Evolutionary conservation across 31 red algal genomes (phyloP).

Genomic region (Pterothamnion heteromorphum): DNA sequence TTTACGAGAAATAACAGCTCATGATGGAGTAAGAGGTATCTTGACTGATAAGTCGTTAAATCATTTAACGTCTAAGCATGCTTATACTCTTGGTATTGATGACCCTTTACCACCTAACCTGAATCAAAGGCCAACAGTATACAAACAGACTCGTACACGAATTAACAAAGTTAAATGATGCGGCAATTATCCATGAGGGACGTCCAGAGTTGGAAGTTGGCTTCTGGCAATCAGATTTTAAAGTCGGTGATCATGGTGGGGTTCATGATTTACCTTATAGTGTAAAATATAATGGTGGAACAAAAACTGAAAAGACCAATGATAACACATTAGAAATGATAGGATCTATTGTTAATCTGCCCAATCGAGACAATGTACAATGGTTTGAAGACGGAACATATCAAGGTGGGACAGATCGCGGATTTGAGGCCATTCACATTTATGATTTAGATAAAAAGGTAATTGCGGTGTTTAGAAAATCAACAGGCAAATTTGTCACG

Average conservation of each 20-base stretch:
- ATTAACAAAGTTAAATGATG: conserved; percentile 26
- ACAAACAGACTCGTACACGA: conserved; percentile 37
- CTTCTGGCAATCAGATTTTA: conserved; percentile 33
- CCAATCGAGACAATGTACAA: conserved; percentile 42
- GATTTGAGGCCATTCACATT: conserved; percentile 9
- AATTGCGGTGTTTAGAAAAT: conserved; percentile 38
- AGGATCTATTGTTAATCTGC: conserved; percentile 25
- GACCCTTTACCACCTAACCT: no score
- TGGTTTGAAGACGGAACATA: conserved; percentile 42
- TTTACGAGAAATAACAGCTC: no score
- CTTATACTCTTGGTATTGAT: no score
- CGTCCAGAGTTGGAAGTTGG: conserved; percentile 31
- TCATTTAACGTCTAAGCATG: no score
- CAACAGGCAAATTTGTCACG: conserved; percentile 39
- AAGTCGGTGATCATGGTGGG: conserved; percentile 9
- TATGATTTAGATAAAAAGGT: conserved; percentile 42
- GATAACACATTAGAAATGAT: conserved; percentile 38
- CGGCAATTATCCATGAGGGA: conserved; percentile 33
- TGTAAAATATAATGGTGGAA: conserved; percentile 28
- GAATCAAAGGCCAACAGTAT: conserved; percentile 30
- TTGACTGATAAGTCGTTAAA: no score
- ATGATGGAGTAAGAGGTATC: no score
- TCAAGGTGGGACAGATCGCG: conserved; percentile 10
- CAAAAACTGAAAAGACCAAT: conserved; percentile 30
- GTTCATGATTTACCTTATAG: conserved; percentile 36